These are phyloP conservation scores for Panicum miliaceum DNA, from an alignment of 176 grass and related monocot species.

Conservation along the genomic window DNA sequence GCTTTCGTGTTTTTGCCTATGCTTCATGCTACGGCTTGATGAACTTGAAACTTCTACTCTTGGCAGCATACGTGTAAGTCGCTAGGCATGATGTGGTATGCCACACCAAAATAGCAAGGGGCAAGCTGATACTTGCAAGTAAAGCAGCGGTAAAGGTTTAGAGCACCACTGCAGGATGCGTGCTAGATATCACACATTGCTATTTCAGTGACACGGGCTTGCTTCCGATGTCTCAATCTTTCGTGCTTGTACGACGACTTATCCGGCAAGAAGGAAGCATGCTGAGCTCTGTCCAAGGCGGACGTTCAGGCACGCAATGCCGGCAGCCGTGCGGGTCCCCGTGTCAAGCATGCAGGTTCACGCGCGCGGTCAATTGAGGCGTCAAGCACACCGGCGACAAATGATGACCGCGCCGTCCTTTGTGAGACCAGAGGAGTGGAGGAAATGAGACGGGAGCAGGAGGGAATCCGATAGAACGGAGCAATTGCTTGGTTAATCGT, in stretches of 20 bases:
- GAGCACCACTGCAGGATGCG: not conserved
- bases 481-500: too few species aligned
- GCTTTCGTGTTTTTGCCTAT: not conserved
- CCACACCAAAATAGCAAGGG: slow-evolving; percentile 1
- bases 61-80: not conserved
- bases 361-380: not conserved
- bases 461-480: too few species aligned
- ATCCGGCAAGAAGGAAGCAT: not conserved
- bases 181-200: not conserved
- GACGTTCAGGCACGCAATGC: too few species aligned
- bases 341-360: not conserved
- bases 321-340: too few species aligned
- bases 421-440: not conserved
- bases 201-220: not conserved
- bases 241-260: not conserved
- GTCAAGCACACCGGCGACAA: not conserved
- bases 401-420: not conserved
- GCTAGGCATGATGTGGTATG: not conserved
- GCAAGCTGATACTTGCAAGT: slow-evolving; percentile 25
- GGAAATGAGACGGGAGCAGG: too few species aligned
- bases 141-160: not conserved
- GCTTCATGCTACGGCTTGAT: not conserved
- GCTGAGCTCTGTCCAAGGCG: not conserved
- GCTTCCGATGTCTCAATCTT: not conserved
- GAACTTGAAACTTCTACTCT: not conserved